These are phyloP conservation scores for Phragmites australis DNA, from an alignment of 176 grass and related monocot genomes.

Conservation along the genomic window DNA sequence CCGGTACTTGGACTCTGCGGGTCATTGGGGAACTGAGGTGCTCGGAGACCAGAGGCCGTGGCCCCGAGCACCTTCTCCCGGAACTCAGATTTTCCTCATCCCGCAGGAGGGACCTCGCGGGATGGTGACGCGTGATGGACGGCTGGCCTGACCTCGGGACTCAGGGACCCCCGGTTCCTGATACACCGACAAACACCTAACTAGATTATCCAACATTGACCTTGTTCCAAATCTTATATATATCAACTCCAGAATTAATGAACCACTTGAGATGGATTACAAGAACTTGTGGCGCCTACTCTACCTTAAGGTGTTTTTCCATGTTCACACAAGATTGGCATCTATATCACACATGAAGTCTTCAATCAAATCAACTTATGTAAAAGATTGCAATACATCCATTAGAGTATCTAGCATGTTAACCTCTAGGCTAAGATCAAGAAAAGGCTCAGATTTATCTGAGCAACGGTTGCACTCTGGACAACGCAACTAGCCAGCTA, in stretches of 20 bases:
- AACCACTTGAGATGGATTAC: slow-evolving; percentile 60
- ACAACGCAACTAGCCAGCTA: slow-evolving; percentile 49
- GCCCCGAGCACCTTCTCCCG: too few species aligned
- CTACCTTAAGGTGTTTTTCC: slow-evolving; percentile 58
- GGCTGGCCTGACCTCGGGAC: too few species aligned
- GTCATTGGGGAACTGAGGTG: too few species aligned
- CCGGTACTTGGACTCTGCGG: too few species aligned
- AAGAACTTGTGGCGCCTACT: slow-evolving; percentile 50
- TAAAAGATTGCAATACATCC: slow-evolving; percentile 50
- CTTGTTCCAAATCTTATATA: slow-evolving; percentile 44
- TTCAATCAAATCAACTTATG: slow-evolving; percentile 55
- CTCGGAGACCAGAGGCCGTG: too few species aligned
- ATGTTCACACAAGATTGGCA: slow-evolving; percentile 50
- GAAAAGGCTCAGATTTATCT: slow-evolving; percentile 46
- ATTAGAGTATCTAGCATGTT: slow-evolving; percentile 26
- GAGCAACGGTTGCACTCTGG: slow-evolving; percentile 45
- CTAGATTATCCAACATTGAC: too few species aligned
- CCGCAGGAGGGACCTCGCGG: too few species aligned
- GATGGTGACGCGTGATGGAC: too few species aligned
- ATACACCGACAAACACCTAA: too few species aligned
- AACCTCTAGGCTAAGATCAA: slow-evolving; percentile 66
- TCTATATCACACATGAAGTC: slow-evolving; percentile 49
- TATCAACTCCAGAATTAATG: slow-evolving; percentile 13
- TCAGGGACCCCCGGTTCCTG: too few species aligned
- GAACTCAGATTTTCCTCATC: too few species aligned